Conservation (phyloP, 208 protist species). For the Trypanosoma platydactyli region DNA sequence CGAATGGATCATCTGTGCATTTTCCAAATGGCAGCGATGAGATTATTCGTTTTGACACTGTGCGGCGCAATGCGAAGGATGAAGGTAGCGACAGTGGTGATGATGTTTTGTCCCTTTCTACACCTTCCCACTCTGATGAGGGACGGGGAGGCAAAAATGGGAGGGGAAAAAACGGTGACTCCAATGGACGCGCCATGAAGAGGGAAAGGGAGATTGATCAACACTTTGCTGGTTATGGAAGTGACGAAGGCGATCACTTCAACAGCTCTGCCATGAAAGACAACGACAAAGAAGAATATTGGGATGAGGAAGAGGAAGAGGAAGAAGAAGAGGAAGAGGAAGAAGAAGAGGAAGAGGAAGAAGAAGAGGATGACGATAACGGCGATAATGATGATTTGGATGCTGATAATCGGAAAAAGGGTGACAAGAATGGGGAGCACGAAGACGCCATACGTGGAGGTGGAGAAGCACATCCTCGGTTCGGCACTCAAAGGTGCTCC, state of each 20-base stretch:
- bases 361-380: slow-evolving; percentile 12
- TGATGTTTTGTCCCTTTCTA: slow-evolving; percentile 3
- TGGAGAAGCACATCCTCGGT: too few relatives aligned
- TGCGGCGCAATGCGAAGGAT: background rate
- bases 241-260: slow-evolving; percentile 20
- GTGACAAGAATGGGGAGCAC: background rate
- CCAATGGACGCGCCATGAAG: slow-evolving; percentile 8
- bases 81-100: background rate
- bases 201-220: slow-evolving; percentile 28
- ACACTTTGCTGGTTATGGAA: slow-evolving; percentile 36
- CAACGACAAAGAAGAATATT: slow-evolving; percentile 18
- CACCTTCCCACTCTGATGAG: slow-evolving; percentile 6
- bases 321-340: slow-evolving; percentile 23
- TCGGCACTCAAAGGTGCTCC: too few relatives aligned
- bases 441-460: background rate
- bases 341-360: slow-evolving; percentile 26
- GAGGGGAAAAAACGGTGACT: background rate
- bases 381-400: too few relatives aligned
- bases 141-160: background rate
- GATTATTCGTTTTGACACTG: slow-evolving; percentile 38
- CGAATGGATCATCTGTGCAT: background rate
- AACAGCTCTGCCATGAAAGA: slow-evolving; percentile 16
- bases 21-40: slow-evolving; percentile 37
- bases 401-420: slow-evolving; percentile 4
- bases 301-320: slow-evolving; percentile 28